Conservation (phyloP, 192 early-diverging fungal genomes). For the Backusella westeae region DNA sequence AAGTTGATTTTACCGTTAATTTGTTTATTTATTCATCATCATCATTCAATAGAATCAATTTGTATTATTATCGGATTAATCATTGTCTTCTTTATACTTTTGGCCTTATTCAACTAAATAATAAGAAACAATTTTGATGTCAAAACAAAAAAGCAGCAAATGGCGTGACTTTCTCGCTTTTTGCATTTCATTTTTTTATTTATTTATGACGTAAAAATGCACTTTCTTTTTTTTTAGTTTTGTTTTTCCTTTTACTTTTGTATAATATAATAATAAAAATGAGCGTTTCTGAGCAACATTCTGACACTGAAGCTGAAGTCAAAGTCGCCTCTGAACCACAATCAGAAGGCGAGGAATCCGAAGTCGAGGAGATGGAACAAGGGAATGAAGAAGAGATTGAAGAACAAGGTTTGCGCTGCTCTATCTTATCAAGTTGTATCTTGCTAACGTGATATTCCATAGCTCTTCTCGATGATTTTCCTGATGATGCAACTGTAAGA, state of each 20-base stretch:
- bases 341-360: slow-evolving; percentile 5
- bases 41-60: slow-evolving; percentile 34
- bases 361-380: not conserved
- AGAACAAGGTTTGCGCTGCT: not conserved
- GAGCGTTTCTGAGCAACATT: not conserved
- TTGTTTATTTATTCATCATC: not conserved
- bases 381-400: slow-evolving; percentile 3
- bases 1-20: not conserved
- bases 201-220: not conserved
- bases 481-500: slow-evolving; percentile 46
- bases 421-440: not conserved
- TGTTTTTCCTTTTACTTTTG: not conserved
- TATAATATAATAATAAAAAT: not conserved
- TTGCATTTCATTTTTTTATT: not conserved
- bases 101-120: slow-evolving; percentile 20
- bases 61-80: slow-evolving; percentile 45
- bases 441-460: not conserved
- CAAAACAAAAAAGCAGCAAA: not conserved
- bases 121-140: not conserved
- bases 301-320: not conserved
- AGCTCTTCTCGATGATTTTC: slow-evolving; percentile 44
- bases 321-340: not conserved
- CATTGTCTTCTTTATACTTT: slow-evolving; percentile 39
- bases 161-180: not conserved
- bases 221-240: not conserved